Evolutionary conservation across 2,329 filamentous ascomycete genomes (phyloP), one percentile per base, ranked within the genome.

Genomic region (Alternaria angustiovoidea): DNA sequence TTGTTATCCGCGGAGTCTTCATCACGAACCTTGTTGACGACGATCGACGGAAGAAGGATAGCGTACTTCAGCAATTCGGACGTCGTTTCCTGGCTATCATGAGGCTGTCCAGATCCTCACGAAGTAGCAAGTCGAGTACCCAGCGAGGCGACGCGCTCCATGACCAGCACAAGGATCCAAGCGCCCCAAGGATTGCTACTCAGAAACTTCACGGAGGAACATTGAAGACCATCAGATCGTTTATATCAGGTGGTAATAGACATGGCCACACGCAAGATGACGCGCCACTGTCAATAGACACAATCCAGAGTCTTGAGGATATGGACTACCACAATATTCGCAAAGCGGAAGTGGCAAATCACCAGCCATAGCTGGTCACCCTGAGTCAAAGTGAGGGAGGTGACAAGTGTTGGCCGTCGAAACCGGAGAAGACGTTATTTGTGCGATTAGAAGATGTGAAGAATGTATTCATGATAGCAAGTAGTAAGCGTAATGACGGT

Each of bases 1-100:
- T 59, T 54, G 51, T 59, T 11, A 54, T 59, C 18, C 49, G 51
- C 20, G 28, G 49, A 28, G 34, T 59, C 5, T 59, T 54, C 51
- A 59, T 54, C 22, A 24, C 11, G 8, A 59, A 20, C 6, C 51
- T 38, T 16, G 44, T 39, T 16, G 22, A 48, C 30, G 49, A 58
- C 16, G 49, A 54, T 16, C 38, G 26, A 36, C 11, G 14, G 28
- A 59, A 59, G 34, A 39, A 47, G 16, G 51, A 53, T 20, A 54
- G 32, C 20, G 16, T 32, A 16, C 14, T 59, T n/a, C 48, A 59
- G 14, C 51, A 24, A 22, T 48, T 59, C 34, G 39, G 56, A 18
- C 49, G 30, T 6, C 55, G 55, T 22, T 22, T 58, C 3, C 49
- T 54, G 20, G 54, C 55, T 12, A 53, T 42, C n/a, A 22, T 54